phyloP scores from a whole-genome alignment of 2,329 filamentous ascomycete species.

The Domatiomyces globalis region DNA sequence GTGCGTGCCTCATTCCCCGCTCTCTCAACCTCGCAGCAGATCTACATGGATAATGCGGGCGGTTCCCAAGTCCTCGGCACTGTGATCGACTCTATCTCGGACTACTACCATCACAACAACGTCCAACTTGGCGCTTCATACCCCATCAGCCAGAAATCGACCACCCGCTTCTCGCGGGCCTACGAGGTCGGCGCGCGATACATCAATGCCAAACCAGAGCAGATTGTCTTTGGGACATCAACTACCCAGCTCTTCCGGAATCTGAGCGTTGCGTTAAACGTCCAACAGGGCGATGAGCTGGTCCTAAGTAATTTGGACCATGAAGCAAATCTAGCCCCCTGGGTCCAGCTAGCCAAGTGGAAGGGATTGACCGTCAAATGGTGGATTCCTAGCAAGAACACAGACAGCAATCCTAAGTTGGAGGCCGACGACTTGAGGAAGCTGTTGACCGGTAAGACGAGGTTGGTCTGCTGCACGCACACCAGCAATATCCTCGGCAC shows the following conservation, averaged over 20 bases:
- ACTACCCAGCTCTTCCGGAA: constrained; percentile 67
- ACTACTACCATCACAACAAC: constrained; percentile 54
- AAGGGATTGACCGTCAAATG: constrained; percentile 51
- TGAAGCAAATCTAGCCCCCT: constrained; percentile 62
- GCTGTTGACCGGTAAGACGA: constrained; percentile 49
- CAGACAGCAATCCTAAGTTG: constrained; percentile 49
- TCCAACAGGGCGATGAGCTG: constrained; percentile 48
- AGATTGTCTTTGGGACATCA: constrained; percentile 59
- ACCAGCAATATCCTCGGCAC: constrained; percentile 60
- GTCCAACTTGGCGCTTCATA: constrained; percentile 66
- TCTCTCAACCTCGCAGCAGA: constrained; percentile 44
- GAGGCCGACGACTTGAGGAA: constrained; percentile 41
- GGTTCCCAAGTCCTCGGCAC: constrained; percentile 55
- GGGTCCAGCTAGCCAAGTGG: constrained; percentile 52
- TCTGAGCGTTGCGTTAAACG: constrained; percentile 42
- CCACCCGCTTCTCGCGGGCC: constrained; percentile 44
- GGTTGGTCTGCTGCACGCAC: constrained; percentile 57
- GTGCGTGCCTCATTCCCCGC: constrained; percentile 54
- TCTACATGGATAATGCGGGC: constrained; percentile 67
- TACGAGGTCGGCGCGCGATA: constrained; percentile 54
- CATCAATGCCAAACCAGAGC: constrained; percentile 51
- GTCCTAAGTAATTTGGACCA: constrained; percentile 61
- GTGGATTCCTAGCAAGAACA: constrained; percentile 44
- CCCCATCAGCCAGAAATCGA: constrained; percentile 44
- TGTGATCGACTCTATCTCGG: constrained; percentile 51